These are phyloP conservation scores for Furcasterigmium sp. DNA, from an alignment of 2,329 filamentous ascomycete genomes.

Conservation along the genomic window DNA sequence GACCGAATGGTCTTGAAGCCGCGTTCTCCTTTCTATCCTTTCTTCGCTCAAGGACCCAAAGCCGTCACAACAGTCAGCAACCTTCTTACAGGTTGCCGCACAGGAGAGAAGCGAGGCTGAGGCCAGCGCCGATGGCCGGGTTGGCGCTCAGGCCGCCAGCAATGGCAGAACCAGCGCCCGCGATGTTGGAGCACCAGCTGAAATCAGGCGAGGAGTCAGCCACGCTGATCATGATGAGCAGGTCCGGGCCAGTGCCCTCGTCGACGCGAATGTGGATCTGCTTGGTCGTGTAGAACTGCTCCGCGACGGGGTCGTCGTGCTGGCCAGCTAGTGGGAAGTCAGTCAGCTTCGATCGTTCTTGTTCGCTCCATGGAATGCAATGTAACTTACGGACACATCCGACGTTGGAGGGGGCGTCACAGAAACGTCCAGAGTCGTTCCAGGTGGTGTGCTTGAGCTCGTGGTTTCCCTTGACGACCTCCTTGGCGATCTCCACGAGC, in stretches of 20 bases:
- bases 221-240: not conserved
- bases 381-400: not conserved
- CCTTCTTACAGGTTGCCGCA: not conserved
- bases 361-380: not conserved
- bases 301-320: not conserved
- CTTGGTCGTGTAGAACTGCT: not conserved
- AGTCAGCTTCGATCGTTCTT: not conserved
- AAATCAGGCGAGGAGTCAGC: not conserved
- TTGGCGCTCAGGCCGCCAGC: not conserved
- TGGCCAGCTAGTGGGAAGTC: not conserved
- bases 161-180: not conserved
- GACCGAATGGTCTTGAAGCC: too few species aligned
- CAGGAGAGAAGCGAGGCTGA: not conserved
- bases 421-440: not conserved
- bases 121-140: not conserved
- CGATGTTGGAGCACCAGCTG: not conserved
- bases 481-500: not conserved
- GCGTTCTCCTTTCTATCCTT: too few species aligned
- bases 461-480: not conserved
- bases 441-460: not conserved
- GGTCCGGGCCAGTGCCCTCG: not conserved
- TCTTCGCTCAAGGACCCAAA: too few species aligned
- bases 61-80: too few species aligned
- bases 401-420: not conserved
- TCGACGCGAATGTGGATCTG: not conserved